Evolutionary conservation across 805 yeast genomes (phyloP).

Genomic region (Pichia manshurica): DNA sequence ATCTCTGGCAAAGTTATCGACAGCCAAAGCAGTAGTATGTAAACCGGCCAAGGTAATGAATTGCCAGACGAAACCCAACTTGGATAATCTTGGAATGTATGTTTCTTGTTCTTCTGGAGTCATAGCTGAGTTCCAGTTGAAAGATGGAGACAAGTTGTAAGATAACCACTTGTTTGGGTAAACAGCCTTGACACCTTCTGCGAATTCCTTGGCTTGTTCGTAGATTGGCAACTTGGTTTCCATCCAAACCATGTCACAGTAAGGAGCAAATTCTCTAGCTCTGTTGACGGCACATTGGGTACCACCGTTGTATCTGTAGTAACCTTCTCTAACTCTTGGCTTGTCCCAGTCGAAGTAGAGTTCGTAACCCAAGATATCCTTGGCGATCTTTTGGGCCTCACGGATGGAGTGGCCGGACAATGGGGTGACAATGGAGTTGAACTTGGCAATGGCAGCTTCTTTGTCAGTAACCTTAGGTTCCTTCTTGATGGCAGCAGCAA

Average conservation of each 20-base stretch:
- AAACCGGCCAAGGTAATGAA: slow-evolving; percentile 95
- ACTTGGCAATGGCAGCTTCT: slow-evolving; percentile 55
- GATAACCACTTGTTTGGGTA: slow-evolving; percentile 94
- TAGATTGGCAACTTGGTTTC: slow-evolving; percentile 94
- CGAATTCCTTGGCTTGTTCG: slow-evolving; percentile 89
- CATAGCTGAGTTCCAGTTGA: slow-evolving; percentile 98
- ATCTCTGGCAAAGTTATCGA: slow-evolving; percentile 74
- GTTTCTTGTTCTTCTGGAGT: slow-evolving; percentile 80
- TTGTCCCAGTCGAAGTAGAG: slow-evolving; percentile 91
- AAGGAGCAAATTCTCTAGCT: slow-evolving; percentile 92
- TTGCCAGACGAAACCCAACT: slow-evolving; percentile 95
- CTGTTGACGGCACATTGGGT: slow-evolving; percentile 96
- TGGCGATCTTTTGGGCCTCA: slow-evolving; percentile 75
- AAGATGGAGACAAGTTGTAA: slow-evolving; percentile 93
- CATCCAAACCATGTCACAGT: slow-evolving; percentile 96
- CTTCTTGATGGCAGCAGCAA: slow-evolving; percentile 68
- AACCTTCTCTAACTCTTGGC: slow-evolving; percentile 93
- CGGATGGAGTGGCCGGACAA: slow-evolving; percentile 67
- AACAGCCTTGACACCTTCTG: slow-evolving; percentile 77
- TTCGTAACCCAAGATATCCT: slow-evolving; percentile 71
- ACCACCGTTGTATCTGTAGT: slow-evolving; percentile 94
- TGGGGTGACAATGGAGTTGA: slow-evolving; percentile 67
- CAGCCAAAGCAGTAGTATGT: slow-evolving; percentile 91
- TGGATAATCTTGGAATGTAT: slow-evolving; percentile 77
- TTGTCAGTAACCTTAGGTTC: slow-evolving; percentile 52